Percentiles rank a stretch among this genome's conserved stretches.
Conservation (phyloP, 2,329 filamentous ascomycete species). For the Botrytis hyacinthi region DNA sequence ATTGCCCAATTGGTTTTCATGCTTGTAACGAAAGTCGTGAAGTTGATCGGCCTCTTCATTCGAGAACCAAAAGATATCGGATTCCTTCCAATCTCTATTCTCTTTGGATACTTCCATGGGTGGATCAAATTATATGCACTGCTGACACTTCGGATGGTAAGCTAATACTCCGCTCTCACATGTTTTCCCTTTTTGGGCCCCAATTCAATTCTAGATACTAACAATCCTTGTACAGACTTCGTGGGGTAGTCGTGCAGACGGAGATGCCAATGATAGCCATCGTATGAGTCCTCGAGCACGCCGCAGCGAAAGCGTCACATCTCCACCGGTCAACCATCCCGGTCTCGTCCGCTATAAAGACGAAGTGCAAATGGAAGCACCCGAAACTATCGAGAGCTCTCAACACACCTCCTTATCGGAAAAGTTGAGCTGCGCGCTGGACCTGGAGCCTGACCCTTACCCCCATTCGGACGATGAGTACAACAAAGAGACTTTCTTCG, state of each 20-base stretch:
- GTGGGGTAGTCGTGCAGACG: conserved; percentile 91
- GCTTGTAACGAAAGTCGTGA: conserved; percentile 88
- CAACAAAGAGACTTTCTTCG: conserved; percentile 17
- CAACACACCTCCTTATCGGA: conserved; percentile 13
- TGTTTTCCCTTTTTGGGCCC: background rate
- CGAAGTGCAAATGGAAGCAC: conserved; percentile 23
- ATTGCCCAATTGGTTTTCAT: conserved; percentile 69
- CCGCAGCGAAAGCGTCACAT: conserved; percentile 42
- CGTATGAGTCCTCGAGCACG: conserved; percentile 45
- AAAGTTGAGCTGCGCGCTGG: background rate
- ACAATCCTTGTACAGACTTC: conserved; percentile 62
- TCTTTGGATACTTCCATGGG: conserved; percentile 92
- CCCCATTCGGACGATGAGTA: conserved; percentile 18
- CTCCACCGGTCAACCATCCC: conserved; percentile 45
- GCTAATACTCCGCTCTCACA: conserved; percentile 11
- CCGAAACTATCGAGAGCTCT: conserved; percentile 15
- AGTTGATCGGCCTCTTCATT: conserved; percentile 81
- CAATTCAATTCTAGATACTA: conserved; percentile 28
- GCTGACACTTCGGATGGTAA: conserved; percentile 75
- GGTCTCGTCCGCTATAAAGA: conserved; percentile 47
- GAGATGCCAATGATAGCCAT: conserved; percentile 76
- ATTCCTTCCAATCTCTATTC: conserved; percentile 77
- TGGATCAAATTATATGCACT: conserved; percentile 88
- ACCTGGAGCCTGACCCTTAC: background rate
- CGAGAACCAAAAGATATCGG: conserved; percentile 79